A percentile compares a stretch with the other conserved stretches of the same genome.
phyloP scores from a whole-genome alignment of 2,329 filamentous ascomycete species.

The Xylaria sp. region DNA sequence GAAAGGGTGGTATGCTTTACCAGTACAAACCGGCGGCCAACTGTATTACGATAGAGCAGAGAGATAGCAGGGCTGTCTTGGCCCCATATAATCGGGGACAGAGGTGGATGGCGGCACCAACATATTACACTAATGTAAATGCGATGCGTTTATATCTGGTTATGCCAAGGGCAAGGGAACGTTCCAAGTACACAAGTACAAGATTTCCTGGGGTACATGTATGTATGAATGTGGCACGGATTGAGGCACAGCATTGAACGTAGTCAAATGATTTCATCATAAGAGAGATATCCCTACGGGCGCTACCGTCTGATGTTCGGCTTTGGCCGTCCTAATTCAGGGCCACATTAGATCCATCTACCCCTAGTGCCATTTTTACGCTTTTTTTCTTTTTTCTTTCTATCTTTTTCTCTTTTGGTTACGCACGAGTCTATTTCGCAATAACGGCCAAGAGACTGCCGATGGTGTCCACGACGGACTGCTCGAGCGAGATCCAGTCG shows the following conservation, averaged over 20 bases:
- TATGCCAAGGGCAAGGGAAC: not conserved
- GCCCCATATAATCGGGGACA: not conserved
- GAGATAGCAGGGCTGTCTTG: conserved; percentile 12
- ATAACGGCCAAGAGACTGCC: conserved; percentile 63
- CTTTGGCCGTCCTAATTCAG: not conserved
- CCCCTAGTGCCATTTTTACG: not conserved
- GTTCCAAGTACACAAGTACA: not conserved
- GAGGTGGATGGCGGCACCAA: too few species aligned
- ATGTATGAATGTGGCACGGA: conserved; percentile 1
- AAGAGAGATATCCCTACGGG: not conserved
- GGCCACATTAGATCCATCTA: not conserved
- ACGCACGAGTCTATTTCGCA: conserved; percentile 12
- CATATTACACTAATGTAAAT: too few species aligned
- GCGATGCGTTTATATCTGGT: not conserved
- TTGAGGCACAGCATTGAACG: not conserved
- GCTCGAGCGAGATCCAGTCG: conserved; percentile 65
- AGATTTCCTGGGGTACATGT: not conserved
- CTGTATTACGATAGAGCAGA: not conserved
- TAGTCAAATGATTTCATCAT: not conserved
- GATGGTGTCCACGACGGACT: conserved; percentile 66
- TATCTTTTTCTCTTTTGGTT: not conserved
- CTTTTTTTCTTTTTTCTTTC: too few species aligned
- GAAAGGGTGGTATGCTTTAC: not conserved
- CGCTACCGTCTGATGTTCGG: not conserved
- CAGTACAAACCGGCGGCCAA: not conserved